Conservation (phyloP, 495 filamentous ascomycete species). For the Xylaria sp. region DNA sequence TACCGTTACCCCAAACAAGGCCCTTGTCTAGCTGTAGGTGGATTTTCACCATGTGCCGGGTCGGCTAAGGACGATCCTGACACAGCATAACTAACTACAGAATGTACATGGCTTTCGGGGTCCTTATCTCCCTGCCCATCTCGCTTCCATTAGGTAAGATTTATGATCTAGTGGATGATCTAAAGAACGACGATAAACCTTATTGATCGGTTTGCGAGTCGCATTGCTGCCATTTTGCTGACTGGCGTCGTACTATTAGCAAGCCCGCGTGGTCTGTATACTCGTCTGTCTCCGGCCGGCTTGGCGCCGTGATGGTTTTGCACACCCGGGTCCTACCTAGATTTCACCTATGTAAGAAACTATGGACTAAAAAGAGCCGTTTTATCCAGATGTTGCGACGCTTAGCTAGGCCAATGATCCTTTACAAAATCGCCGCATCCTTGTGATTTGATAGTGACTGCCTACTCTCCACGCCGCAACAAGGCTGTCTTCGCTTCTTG, state of each 20-base stretch:
- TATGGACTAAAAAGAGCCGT: neutral
- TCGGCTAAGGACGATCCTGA: neutral
- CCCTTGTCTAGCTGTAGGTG: neutral
- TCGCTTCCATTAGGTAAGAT: neutral
- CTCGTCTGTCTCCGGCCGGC: neutral
- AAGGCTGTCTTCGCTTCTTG: neutral
- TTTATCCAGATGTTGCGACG: neutral
- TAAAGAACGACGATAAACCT: neutral
- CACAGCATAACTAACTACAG: neutral
- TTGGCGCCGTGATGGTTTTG: slow-evolving; percentile 8
- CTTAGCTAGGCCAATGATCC: neutral
- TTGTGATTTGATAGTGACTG: neutral
- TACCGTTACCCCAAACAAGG: neutral
- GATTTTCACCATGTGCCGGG: neutral
- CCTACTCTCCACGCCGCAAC: neutral
- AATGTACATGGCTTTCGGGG: neutral
- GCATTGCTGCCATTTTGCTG: neutral
- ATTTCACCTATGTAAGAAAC: neutral
- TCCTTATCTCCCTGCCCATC: neutral
- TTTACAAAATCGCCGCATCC: neutral
- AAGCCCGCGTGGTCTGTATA: neutral
- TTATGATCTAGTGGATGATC: neutral
- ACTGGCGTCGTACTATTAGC: neutral
- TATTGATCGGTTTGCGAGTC: neutral
- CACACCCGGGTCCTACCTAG: neutral